Evolutionary conservation across 305 asterid species (phyloP), one percentile per base, ranked within the genome.

Genomic region (Fraxinus paxiana): DNA sequence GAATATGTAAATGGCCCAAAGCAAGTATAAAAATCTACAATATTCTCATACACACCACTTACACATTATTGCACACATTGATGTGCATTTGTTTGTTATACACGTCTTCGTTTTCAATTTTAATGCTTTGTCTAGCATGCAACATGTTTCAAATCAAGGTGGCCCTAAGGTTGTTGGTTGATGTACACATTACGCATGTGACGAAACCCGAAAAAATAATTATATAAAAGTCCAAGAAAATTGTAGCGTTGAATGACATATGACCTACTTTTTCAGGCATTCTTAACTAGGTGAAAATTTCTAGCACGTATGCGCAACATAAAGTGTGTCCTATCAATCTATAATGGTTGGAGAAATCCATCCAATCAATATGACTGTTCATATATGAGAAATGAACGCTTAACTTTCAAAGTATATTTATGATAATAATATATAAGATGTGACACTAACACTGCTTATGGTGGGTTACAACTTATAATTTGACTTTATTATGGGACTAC

Each of bases 141-240:
- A 9, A 18, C 69, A 43, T 3, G 43, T 33, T 41, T 65, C 22
- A 13, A 41, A 71, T 24, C 43, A 35, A 51, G 51, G 79, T 73
- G 85, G 82, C 15, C 82, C 76, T n/a, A 54, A 8, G 13, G 15
- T 35, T 76, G 75, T 17, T 48, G 83, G 74, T 28, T 37, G 34
- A 28, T 26, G 30, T 41, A 8, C 43, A 43, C 37, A 61, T 43
- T 41, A 61, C 18, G 70, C 74, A 82, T 54, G 82, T 37, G 81
- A 51, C 5, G n/a, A 74, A 70, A 61, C 76, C 20, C 35, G 35
- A 2, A 7, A 31, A 73, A 22, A 33, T 24, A 54, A 54, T 22
- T 28, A 30, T 41, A 43, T 35, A 20, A 9, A 35, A 71, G 18
- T 73, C 51, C 22, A 35, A 46, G 56, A 46, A 12, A 46, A 13